Evolutionary conservation across 179 eudicot species (phyloP).

Genomic region (Silene noctiflora): DNA sequence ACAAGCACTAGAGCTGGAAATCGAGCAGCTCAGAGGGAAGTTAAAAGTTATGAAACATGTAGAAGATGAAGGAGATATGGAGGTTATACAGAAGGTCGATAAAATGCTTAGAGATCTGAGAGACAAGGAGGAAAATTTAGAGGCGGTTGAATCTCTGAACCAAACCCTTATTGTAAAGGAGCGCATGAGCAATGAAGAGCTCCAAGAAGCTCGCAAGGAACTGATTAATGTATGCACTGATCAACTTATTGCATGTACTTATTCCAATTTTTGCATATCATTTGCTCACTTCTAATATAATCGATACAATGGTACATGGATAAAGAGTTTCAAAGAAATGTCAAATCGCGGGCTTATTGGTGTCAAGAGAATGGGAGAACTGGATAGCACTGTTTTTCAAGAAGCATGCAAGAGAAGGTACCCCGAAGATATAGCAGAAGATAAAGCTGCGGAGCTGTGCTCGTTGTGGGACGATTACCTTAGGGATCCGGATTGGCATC

Average conservation of each 20-base stretch:
- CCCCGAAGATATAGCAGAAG: conserved; percentile 47
- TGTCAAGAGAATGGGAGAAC: conserved; percentile 51
- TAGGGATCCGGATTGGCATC: conserved; percentile 53
- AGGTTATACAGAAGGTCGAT: conserved; percentile 60
- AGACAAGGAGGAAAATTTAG: conserved; percentile 43
- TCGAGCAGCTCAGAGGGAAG: conserved; percentile 78
- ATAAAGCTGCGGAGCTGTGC: conserved; percentile 50
- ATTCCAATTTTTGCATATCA: background rate
- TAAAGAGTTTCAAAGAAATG: conserved; percentile 41
- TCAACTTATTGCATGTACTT: no score
- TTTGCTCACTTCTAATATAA: conserved; percentile 14
- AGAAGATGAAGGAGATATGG: conserved; percentile 71
- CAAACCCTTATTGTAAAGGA: conserved; percentile 49
- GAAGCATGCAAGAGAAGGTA: conserved; percentile 43
- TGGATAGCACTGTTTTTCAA: conserved; percentile 37
- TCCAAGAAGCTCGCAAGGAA: conserved; percentile 51
- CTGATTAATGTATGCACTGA: conserved; percentile 39
- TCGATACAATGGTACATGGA: conserved; percentile 15
- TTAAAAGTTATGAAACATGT: conserved; percentile 76
- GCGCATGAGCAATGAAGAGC: conserved; percentile 53
- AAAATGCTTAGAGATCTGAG: conserved; percentile 43
- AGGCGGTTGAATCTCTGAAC: conserved; percentile 43
- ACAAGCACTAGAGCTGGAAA: conserved; percentile 85
- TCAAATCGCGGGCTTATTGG: conserved; percentile 39
- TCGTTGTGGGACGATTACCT: conserved; percentile 55